phyloP scores from a whole-genome alignment of 805 yeast species.

The Pichia paraexigua region DNA sequence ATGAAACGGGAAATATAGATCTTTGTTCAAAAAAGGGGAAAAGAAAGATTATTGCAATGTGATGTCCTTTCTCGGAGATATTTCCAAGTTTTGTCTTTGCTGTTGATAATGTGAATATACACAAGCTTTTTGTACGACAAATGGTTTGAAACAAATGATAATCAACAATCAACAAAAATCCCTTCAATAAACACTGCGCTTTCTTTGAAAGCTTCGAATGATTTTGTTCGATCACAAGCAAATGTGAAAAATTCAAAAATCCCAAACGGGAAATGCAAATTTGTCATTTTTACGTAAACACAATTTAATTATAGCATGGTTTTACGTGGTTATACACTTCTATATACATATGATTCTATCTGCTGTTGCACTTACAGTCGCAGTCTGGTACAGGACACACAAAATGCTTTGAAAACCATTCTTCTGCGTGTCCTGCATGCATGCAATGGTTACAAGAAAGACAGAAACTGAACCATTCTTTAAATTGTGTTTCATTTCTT shows the following conservation, averaged over 20 bases:
- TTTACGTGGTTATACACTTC: neutral
- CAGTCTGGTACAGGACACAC: constrained; percentile 96
- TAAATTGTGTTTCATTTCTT: constrained; percentile 38
- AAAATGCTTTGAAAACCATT: constrained; percentile 85
- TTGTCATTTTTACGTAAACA: neutral
- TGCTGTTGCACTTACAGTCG: constrained; percentile 67
- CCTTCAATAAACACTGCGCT: neutral
- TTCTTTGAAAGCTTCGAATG: neutral
- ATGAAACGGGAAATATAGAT: neutral
- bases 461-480: constrained; percentile 89
- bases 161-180: neutral
- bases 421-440: constrained; percentile 93
- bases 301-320: neutral
- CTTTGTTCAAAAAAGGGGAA: neutral
- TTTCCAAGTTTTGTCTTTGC: neutral
- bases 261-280: no score
- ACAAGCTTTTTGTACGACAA: neutral
- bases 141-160: neutral
- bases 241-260: no score
- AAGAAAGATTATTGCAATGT: neutral
- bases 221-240: neutral
- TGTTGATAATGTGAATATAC: neutral
- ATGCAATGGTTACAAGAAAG: constrained; percentile 86
- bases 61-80: neutral
- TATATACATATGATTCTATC: constrained; percentile 2